These are phyloP conservation scores for Draba incana DNA, from an alignment of 345 rosid species.

Conservation along the genomic window DNA sequence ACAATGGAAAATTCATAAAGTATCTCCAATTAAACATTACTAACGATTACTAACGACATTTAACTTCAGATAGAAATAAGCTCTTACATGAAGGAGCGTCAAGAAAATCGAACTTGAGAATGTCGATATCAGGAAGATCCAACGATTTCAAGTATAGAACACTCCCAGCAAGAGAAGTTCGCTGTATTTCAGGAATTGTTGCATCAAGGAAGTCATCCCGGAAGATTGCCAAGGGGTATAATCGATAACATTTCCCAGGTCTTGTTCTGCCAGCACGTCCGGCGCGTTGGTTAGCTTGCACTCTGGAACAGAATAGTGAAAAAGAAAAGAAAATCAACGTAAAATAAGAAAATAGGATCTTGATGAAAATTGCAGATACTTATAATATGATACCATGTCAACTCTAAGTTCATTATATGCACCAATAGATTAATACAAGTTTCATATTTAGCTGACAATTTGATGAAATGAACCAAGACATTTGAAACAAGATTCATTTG, in stretches of 20 bases:
- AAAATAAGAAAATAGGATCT: conserved; percentile 21
- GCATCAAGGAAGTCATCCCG: conserved; percentile 85
- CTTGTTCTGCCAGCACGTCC: conserved; percentile 99
- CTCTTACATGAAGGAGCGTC: conserved; percentile 88
- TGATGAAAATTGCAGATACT: too few species aligned
- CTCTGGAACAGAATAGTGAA: conserved; percentile 54
- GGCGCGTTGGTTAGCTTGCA: conserved; percentile 97
- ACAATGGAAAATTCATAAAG: conserved; percentile 1
- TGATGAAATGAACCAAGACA: conserved; percentile 19
- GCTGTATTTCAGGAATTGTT: conserved; percentile 94
- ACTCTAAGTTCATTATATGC: conserved; percentile 10
- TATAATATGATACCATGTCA: too few species aligned
- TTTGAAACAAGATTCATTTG: conserved; percentile 12
- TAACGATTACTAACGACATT: neutral
- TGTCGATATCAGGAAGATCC: conserved; percentile 89
- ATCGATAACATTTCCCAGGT: conserved; percentile 93
- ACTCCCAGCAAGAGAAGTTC: conserved; percentile 94
- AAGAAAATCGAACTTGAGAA: conserved; percentile 94
- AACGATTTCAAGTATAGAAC: conserved; percentile 93
- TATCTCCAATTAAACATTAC: neutral
- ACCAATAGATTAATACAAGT: neutral
- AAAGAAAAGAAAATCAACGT: conserved; percentile 6
- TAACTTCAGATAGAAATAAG: conserved; percentile 23
- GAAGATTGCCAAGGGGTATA: conserved; percentile 74
- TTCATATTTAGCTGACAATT: neutral